Percentiles rank a stretch among this genome's conserved stretches.
These are phyloP conservation scores for Phlebiopsis flavidoalba DNA, from an alignment of 768 basidiomycete species.

Conservation along the genomic window DNA sequence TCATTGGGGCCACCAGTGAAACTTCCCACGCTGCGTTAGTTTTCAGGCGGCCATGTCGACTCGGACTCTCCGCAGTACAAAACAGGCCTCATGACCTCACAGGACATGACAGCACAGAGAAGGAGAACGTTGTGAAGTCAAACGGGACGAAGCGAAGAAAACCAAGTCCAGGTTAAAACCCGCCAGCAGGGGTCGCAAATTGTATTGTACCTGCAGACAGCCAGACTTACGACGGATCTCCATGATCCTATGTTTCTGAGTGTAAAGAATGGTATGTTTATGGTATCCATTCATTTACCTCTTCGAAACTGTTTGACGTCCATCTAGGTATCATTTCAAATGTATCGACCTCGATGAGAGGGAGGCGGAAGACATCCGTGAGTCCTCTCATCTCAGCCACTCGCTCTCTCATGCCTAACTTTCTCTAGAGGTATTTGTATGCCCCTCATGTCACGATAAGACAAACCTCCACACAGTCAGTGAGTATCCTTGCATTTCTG, in stretches of 20 bases:
- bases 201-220: slow-evolving; percentile 60
- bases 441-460: slow-evolving; percentile 48
- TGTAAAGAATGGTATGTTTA: slow-evolving; percentile 66
- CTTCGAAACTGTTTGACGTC: not conserved
- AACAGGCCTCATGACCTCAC: not conserved
- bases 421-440: slow-evolving; percentile 52
- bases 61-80: slow-evolving; percentile 8
- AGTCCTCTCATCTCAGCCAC: slow-evolving; percentile 28
- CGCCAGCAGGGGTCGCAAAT: slow-evolving; percentile 18
- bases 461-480: slow-evolving; percentile 66
- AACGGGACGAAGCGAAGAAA: not conserved
- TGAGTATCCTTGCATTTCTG: slow-evolving; percentile 50
- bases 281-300: not conserved
- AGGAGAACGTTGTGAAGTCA: slow-evolving; percentile 10
- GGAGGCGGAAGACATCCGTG: slow-evolving; percentile 76
- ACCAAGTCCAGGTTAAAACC: slow-evolving; percentile 13
- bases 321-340: slow-evolving; percentile 74
- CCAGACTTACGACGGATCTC: slow-evolving; percentile 74
- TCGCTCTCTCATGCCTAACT: not conserved
- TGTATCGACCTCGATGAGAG: slow-evolving; percentile 61
- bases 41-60: slow-evolving; percentile 11
- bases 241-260: slow-evolving; percentile 69
- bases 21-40: slow-evolving; percentile 12
- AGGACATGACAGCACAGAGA: slow-evolving; percentile 16
- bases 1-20: not conserved